Conservation (phyloP, 2,329 filamentous ascomycete species). For the Fusarium verrucosum region DNA sequence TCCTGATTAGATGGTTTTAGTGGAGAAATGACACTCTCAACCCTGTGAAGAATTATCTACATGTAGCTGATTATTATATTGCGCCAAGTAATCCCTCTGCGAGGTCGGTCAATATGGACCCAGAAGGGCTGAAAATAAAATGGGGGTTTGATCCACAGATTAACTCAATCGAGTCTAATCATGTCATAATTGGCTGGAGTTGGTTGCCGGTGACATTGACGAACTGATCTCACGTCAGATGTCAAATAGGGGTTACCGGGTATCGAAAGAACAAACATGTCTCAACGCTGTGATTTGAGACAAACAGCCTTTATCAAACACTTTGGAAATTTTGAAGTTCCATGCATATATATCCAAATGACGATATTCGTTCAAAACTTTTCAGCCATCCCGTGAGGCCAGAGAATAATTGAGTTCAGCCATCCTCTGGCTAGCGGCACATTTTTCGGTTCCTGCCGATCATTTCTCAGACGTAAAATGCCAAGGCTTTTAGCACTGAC, state of each 20-base stretch:
- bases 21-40: neutral
- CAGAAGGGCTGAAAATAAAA: constrained; percentile 1
- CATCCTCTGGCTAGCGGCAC: no score
- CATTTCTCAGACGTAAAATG: no score
- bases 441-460: no score
- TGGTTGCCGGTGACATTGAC: neutral
- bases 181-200: neutral
- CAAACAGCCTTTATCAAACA: no score
- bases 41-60: no score
- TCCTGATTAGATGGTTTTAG: constrained; percentile 5
- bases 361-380: no score
- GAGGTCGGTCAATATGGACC: neutral
- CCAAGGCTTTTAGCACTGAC: no score
- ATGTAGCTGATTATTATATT: neutral
- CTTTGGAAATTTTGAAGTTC: no score
- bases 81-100: neutral
- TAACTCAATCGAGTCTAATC: neutral
- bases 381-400: no score
- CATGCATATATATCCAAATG: no score
- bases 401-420: neutral
- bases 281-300: no score
- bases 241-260: neutral
- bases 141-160: neutral
- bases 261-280: no score
- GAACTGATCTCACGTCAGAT: neutral